Evolutionary conservation across 78 protist genomes (phyloP).

Genomic region (Chrysochromulina parva): DNA sequence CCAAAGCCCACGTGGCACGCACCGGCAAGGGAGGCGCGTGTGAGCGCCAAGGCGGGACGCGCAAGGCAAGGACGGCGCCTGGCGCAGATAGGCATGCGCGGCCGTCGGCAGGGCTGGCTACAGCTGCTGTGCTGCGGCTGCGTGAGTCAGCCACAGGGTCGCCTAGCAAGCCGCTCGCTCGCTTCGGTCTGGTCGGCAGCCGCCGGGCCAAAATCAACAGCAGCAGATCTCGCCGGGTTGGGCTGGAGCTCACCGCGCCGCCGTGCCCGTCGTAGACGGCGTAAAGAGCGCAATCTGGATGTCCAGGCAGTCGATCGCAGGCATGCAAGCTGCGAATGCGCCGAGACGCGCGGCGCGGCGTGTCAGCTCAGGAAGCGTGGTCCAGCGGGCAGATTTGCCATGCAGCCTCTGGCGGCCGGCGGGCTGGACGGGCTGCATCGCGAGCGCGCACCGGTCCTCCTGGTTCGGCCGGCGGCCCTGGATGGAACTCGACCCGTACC

Average conservation of each 20-base stretch:
- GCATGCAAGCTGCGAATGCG: not conserved
- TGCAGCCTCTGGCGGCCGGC: no score
- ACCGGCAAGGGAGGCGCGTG: not conserved
- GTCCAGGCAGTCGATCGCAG: not conserved
- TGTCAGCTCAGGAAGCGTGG: no score
- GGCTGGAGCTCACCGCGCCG: not conserved
- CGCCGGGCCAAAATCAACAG: not conserved
- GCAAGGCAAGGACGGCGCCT: not conserved
- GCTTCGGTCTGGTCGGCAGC: not conserved
- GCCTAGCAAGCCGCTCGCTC: not conserved
- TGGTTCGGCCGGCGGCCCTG: not conserved
- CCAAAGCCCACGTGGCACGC: no score
- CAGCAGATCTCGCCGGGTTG: not conserved
- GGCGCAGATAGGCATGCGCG: no score
- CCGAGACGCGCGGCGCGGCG: not conserved
- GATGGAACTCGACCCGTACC: not conserved
- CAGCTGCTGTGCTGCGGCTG: not conserved
- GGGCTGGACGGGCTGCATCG: no score
- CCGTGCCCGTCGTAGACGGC: slow-evolving; percentile 9
- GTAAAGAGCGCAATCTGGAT: not conserved
- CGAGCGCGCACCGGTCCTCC: not conserved
- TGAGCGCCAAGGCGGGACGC: not conserved
- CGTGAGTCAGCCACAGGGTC: not conserved
- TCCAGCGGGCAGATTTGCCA: no score
- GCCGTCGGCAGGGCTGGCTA: no score